Base-by-base conservation (phyloP, 768 basidiomycete species). In the Cantharellus anzutake region DNA sequence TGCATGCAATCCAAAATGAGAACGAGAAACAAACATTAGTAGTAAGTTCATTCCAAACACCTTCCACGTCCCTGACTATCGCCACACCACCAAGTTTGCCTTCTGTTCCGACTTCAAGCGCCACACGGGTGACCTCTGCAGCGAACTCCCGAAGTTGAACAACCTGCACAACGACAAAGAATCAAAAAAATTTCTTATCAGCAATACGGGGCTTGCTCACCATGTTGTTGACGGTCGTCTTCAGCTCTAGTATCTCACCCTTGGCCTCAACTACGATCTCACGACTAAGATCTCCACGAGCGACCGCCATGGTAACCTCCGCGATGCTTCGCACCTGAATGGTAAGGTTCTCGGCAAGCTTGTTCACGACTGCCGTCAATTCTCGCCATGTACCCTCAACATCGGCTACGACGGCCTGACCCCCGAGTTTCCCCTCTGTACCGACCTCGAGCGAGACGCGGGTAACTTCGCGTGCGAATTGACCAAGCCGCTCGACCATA, bases 31-130 rank as follows among this genome's bases (percentile, higher is more conserved):
- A 89, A 66, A 91, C 88, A 62, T 91, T 88, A 66, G 87, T 85
- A 5, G 86, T 82, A 61, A 81, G 66, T 39, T 65, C 64, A 34
- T 59, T 60, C 63, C 63, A 64, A 2, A 64, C 63, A 58, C 63
- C 63, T 41, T 64, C 63, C 0, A 93, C 91, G 55, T 86, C 89
- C n/a, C 86, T 84, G 0, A 94, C 92, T 60, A 75, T 79, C 0
- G 92, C 92, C 68, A 96, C 92, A 16, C 92, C 92, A 55, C 92
- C 93, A 69, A 97, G 76, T 55, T 88, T 94, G 69, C 90, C 90
- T 69, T 92, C 86, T 42, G 83, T 90, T 51, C 90, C 90, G 63
- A 93, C 90, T 69, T 96, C 93, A 63, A 96, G 74, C 44, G 83
- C 84, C 16, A 98, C 94, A 61, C 90, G 77, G 11, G 87, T 90